Conservation (phyloP, 1,139 yeast genomes). For the Diutina sp. region DNA sequence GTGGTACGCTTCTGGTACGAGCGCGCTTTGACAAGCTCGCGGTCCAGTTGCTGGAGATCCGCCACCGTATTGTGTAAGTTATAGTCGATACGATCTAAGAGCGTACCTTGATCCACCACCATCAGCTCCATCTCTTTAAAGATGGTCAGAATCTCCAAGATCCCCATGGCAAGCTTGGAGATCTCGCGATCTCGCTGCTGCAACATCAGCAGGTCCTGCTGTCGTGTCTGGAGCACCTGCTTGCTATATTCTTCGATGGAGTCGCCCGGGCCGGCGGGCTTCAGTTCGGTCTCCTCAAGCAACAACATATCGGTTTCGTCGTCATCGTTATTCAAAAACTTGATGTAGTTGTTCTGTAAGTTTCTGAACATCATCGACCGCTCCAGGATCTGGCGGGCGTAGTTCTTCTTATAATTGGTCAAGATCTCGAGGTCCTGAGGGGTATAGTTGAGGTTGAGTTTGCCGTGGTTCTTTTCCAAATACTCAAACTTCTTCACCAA, state of each 20-base stretch:
- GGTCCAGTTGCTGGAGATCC: conserved; percentile 65
- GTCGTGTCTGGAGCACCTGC: conserved; percentile 30
- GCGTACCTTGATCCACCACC: conserved; percentile 91
- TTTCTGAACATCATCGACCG: conserved; percentile 68
- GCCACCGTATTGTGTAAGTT: conserved; percentile 70
- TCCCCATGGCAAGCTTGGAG: conserved; percentile 84
- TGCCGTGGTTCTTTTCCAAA: conserved; percentile 25
- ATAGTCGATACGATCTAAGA: conserved; percentile 85
- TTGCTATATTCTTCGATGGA: conserved; percentile 30
- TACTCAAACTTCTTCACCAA: conserved; percentile 57
- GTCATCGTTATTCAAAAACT: conserved; percentile 61
- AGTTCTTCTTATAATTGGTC: conserved; percentile 67
- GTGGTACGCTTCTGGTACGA: conserved; percentile 79
- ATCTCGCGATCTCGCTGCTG: conserved; percentile 82
- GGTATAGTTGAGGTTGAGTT: conserved; percentile 22
- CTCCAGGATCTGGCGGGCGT: conserved; percentile 78
- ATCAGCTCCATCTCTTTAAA: conserved; percentile 86
- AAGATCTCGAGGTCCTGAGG: conserved; percentile 51
- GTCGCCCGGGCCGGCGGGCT: conserved; percentile 3
- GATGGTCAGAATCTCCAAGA: conserved; percentile 81
- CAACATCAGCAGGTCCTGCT: conserved; percentile 35
- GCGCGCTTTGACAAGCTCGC: conserved; percentile 66
- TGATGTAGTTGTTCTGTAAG: conserved; percentile 79
- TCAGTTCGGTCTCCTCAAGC: conserved; percentile 18
- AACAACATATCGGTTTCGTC: conserved; percentile 24